Base-by-base conservation (phyloP, 192 early-diverging fungal genomes). In the Backusella parvicylindrica region DNA sequence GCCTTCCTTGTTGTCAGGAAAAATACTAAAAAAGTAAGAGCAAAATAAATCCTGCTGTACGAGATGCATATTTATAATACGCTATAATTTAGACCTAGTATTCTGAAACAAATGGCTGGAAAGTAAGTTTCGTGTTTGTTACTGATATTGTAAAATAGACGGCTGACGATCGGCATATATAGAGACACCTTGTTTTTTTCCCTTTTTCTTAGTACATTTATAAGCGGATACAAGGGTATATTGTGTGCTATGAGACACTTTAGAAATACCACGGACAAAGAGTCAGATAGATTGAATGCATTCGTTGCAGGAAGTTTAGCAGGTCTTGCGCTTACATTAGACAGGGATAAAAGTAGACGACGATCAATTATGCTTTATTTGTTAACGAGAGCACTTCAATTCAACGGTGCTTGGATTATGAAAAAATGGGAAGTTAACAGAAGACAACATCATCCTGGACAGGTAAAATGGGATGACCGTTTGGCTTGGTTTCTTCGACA, bases 281-380 rank as follows among this genome's bases (percentile, higher is more conserved):
- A 81, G 60, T 83, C 81, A 40, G 90, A 91, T 73, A 78, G 87
- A 28, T 78, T 87, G 43, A 89, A 91, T 65, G 81, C 90, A 2
- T 82, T 93, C 64, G 85, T 91, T 11, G 90, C 91, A n/a, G 91
- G 91, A 28, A 76, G 86, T 64, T 73, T 91, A 1, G 86, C 91
- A 1, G 90, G 90, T 9, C 75, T 91, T 32, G 83, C 89, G 2
- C 81, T 90, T 31, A 73, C 84, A 26, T 75, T 93, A 8, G 91
- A 93, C 72, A 86, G 84, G 47, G 89, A 84, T 81, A 73, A 80
- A 35, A 82, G 84, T 31, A 82, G 90, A 23, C 79, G 91, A n/a
- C 85, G 81, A 50, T 88, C 91, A 1, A 86, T 93, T 38, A 86
- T 89, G 6, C 74, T 93, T 68, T 91, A 91, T 41, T 68, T 91